Base-by-base conservation (phyloP, 2,329 filamentous ascomycete genomes). In the Fusarium azukiicola region DNA sequence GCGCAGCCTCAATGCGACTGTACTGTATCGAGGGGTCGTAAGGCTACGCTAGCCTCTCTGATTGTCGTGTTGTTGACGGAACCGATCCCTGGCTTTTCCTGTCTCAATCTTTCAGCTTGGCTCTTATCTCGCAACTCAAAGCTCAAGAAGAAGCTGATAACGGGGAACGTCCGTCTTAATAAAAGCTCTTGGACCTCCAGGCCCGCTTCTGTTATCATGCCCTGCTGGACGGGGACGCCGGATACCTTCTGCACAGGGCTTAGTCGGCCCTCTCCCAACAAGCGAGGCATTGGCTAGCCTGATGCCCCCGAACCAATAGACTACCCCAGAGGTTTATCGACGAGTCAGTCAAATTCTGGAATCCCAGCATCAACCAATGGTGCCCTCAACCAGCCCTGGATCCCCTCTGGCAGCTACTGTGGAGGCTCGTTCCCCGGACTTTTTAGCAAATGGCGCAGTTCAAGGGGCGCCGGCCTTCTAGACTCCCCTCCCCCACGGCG, bases 171-270 rank as follows among this genome's bases (percentile, higher is more conserved):
- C 56, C 36, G 56, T 42, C 36, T 61, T 42, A 61, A 61, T 61
- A 61, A 61, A 61, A 61, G 40, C 56, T 40, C 56, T 61, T 23
- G 56, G 56, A 12, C 56, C 36, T n/a, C 16, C 7, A 27, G 54
- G 21, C 54, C 54, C 56, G 40, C 56, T 61, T 61, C 56, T 61
- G 56, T 40, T 42, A 61, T 42, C 56, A 10, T 27, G 36, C 42
- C 63, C 32, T 47, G 42, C 27, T 46, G 23, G 32, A 46, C 63
- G 44, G 44, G 44, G 42, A 46, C 23, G 40, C 32, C 73, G 52
- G 71, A 67, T 19, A 64, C 44, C 12, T 74, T 76, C 67, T 36
- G 27, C 21, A 38, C 27, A 27, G 49, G 67, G 67, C 42, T 47
- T 58, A 61, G 52, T 21, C n/a, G 27, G 14, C 56, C 56, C 67